phyloP scores from a whole-genome alignment of 371 early-diverging fungal genomes.

The Lichtheimia ramosa region DNA sequence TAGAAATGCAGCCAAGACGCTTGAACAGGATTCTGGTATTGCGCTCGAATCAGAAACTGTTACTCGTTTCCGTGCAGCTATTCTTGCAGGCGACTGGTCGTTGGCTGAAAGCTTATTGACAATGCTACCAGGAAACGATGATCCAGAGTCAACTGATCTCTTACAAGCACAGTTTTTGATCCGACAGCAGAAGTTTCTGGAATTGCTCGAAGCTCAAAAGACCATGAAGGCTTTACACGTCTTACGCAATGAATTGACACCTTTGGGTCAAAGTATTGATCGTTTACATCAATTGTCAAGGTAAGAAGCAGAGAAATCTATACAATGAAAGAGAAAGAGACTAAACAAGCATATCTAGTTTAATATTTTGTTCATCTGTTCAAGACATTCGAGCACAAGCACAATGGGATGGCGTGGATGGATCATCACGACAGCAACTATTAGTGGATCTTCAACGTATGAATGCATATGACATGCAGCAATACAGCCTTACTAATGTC shows the following conservation, averaged over 20 bases:
- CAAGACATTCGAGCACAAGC: constrained; percentile 65
- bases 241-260: constrained; percentile 73
- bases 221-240: constrained; percentile 67
- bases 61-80: constrained; percentile 56
- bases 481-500: background rate
- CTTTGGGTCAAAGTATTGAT: constrained; percentile 61
- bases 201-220: constrained; percentile 65
- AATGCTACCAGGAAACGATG: constrained; percentile 24
- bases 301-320: constrained; percentile 11
- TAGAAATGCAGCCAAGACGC: constrained; percentile 57
- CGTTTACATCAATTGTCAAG: constrained; percentile 52
- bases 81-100: constrained; percentile 78
- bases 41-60: constrained; percentile 64
- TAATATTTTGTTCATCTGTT: constrained; percentile 64
- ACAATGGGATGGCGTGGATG: constrained; percentile 79
- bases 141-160: constrained; percentile 7
- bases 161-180: constrained; percentile 64
- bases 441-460: constrained; percentile 69
- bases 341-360: constrained; percentile 24
- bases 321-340: too few species aligned
- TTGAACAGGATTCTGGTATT: constrained; percentile 77
- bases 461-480: background rate
- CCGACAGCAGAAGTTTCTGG: constrained; percentile 82
- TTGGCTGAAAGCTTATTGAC: constrained; percentile 56
- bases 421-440: constrained; percentile 68